Conservation (phyloP, 345 rosid species). For the Leavenworthia alabamica region DNA sequence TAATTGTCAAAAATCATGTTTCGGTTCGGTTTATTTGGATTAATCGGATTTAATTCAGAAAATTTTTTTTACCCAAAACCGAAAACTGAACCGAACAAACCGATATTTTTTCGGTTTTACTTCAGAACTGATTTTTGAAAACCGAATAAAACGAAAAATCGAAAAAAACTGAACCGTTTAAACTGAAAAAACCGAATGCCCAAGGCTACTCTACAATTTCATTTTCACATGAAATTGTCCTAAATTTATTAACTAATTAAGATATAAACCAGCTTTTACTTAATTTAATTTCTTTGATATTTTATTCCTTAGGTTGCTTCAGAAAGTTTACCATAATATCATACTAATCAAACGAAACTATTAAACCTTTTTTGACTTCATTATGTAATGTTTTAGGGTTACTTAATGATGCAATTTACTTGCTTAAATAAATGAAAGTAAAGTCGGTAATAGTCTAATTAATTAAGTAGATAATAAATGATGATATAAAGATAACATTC, state of each 20-base stretch:
- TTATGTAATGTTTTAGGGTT: conserved; percentile 22
- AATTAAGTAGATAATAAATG: not conserved
- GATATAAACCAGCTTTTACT: conserved; percentile 2
- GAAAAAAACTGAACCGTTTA: too few relatives aligned
- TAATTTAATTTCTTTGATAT: not conserved
- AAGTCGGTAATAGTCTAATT: conserved; percentile 16
- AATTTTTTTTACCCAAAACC: too few relatives aligned
- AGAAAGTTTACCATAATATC: conserved; percentile 17
- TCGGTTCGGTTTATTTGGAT: too few relatives aligned
- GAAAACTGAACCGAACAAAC: too few relatives aligned
- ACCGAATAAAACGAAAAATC: too few relatives aligned
- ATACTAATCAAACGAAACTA: conserved; percentile 15
- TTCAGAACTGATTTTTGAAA: too few relatives aligned
- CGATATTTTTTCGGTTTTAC: too few relatives aligned
- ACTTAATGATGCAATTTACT: conserved; percentile 21
- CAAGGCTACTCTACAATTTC: too few relatives aligned
- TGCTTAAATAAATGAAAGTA: conserved; percentile 30
- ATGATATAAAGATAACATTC: not conserved
- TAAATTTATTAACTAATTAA: not conserved
- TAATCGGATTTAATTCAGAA: too few relatives aligned
- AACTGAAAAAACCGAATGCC: too few relatives aligned
- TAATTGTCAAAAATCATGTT: too few relatives aligned
- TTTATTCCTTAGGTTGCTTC: conserved; percentile 22
- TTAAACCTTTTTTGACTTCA: conserved; percentile 14
- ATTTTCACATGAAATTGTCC: conserved; percentile 9